Evolutionary conservation across 345 rosid genomes (phyloP).

Genomic region (Passiflora organensis): DNA sequence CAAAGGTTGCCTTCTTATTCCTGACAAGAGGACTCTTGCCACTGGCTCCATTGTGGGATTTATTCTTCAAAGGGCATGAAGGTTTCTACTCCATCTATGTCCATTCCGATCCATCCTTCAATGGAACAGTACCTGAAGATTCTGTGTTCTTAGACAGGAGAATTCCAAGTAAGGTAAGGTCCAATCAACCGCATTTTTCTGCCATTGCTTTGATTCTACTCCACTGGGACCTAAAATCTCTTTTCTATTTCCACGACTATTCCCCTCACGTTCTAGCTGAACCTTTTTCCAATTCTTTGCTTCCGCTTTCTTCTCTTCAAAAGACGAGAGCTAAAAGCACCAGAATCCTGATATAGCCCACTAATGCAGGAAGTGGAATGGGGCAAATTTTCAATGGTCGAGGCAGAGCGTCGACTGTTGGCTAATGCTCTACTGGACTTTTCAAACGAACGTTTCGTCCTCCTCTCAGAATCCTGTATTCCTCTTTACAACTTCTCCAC

Average conservation of each 20-base stretch:
- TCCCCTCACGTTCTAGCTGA: background rate
- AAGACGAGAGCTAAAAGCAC: background rate
- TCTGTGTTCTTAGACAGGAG: conserved; percentile 15
- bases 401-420: conserved; percentile 69
- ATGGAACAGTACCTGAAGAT: conserved; percentile 3
- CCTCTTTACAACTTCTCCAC: conserved; percentile 71
- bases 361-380: conserved; percentile 53
- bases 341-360: background rate
- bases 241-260: background rate
- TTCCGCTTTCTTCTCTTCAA: conserved; percentile 15
- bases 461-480: conserved; percentile 75
- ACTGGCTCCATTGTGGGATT: conserved; percentile 21
- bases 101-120: conserved; percentile 13
- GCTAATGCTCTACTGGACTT: conserved; percentile 70
- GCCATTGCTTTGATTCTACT: conserved; percentile 25
- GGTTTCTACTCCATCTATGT: conserved; percentile 15
- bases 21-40: conserved; percentile 9
- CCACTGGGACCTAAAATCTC: background rate
- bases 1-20: conserved; percentile 24
- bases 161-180: conserved; percentile 27
- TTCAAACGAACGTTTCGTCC: conserved; percentile 60
- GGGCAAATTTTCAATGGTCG: conserved; percentile 56
- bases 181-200: background rate
- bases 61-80: conserved; percentile 22
- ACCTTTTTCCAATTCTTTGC: conserved; percentile 24